Evolutionary conservation across 202 grass and related monocot genomes (phyloP), one percentile per base, ranked within the genome.

Genomic region (Panicum hallii): DNA sequence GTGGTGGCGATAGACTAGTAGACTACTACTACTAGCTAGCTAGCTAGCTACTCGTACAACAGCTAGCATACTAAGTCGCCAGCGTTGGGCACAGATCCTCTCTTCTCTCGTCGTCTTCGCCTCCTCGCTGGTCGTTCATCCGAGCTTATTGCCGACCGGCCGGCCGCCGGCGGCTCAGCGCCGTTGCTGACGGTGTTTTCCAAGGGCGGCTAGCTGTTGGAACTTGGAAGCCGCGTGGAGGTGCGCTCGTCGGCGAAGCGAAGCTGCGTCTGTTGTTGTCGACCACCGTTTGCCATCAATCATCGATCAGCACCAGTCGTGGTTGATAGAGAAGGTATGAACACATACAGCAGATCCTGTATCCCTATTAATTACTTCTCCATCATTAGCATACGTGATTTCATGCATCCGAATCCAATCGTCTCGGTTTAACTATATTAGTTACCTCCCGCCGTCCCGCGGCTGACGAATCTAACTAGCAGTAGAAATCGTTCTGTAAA

Each of bases 251-350:
- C 79, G 41, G 40, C 28, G 36, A 54, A 73, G 70, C 15, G 45
- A 49, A 50, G 70, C 45, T 5, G 45, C 46, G 70, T 10, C 0
- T 71, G 46, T 44, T 54, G 58, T 36, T 54, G 58, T 34, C 43
- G 38, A 66, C 61, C 50, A 34, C 58, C 46, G 48, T 8, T 55
- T 55, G 78, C 60, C 68, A 34, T 26, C 66, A 83, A 56, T 50
- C 71, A 70, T 76, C 68, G 14, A 60, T 79, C 79, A 13, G 60
- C 79, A 13, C 50, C 79, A 9, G 67, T 47, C 61, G 49, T 12
- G 58, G 16, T 60, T 82, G 79, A 82, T 47, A 72, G 52, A 20
- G 67, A 71, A 79, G 80, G 84, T 87, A 87, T 69, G 74, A 79
- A 63, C 40, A 72, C 5, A 63, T 28, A 72, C 7, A 63, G 64